These are phyloP conservation scores for Haplographium delicatum DNA, from an alignment of 495 filamentous ascomycete species.

Conservation along the genomic window DNA sequence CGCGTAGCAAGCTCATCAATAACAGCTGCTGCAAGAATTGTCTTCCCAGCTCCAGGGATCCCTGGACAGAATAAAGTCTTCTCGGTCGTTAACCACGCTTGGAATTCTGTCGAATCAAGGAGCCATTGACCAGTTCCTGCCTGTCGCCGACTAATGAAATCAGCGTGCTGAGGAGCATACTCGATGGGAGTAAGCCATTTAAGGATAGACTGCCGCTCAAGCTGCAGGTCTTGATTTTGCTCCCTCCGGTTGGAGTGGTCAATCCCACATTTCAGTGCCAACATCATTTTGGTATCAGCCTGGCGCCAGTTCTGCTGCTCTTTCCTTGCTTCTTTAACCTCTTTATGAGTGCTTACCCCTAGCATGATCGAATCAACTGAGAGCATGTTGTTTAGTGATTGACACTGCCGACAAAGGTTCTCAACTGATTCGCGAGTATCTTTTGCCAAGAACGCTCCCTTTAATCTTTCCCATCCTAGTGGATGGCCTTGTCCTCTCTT, in stretches of 20 bases:
- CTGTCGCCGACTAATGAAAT: slow-evolving; percentile 3
- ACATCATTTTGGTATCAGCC: slow-evolving; percentile 12
- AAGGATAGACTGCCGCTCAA: no score
- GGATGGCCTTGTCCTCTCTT: slow-evolving; percentile 16
- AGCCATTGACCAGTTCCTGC: slow-evolving; percentile 8
- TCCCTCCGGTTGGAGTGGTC: slow-evolving; percentile 29
- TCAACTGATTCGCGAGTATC: slow-evolving; percentile 17
- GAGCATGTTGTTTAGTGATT: slow-evolving; percentile 17
- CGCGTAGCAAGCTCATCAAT: neutral
- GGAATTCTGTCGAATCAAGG: neutral
- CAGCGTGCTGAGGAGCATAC: neutral
- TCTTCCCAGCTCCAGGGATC: slow-evolving; percentile 1
- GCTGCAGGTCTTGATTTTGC: slow-evolving; percentile 16
- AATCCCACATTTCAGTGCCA: slow-evolving; percentile 28
- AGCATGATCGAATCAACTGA: slow-evolving; percentile 14
- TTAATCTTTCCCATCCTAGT: slow-evolving; percentile 18
- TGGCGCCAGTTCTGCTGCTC: slow-evolving; percentile 9
- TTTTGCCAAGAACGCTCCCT: slow-evolving; percentile 16
- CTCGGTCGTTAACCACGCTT: neutral
- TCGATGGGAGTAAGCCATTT: slow-evolving; percentile 3
- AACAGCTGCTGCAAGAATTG: neutral
- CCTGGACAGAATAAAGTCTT: slow-evolving; percentile 1
- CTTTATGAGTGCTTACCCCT: slow-evolving; percentile 2
- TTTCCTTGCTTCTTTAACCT: slow-evolving; percentile 17
- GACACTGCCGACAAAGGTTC: slow-evolving; percentile 20